Base-by-base conservation (phyloP, 306 rosid genomes). In the Glycyrrhiza uralensis region DNA sequence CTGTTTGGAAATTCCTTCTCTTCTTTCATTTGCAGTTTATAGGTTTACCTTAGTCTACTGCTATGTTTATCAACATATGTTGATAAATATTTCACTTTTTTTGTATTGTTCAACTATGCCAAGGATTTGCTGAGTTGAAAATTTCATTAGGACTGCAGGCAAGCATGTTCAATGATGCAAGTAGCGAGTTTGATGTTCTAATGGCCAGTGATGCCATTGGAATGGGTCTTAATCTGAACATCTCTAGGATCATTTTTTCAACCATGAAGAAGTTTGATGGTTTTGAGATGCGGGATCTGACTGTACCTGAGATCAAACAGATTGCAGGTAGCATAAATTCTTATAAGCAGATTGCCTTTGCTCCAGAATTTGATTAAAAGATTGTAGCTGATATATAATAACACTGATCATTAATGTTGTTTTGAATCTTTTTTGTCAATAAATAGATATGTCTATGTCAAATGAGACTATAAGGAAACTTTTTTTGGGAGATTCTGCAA, bases 211-310 rank as follows among this genome's bases (percentile, higher is more conserved):
- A 94, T 86, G 97, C 97, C 66, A 88, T 94, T 51, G 97, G 96
- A 79, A 94, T 94, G 98, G 98, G 98, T 68, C 96, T 94, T 72
- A 94, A 94, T 89, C 82, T 94, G 74, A 94, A 94, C 81, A 94
- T 94, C 79, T 94, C 98, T 55, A 82, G 98, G 83, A 89, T 94
- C 71, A 86, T 94, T 82, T 94, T 91, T 83, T 94, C 98, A 76
- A 79, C 92, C 10, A 77, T 84, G 92, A 77, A 49, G 82, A 91
- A 94, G 81, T 94, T 91, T 84, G 95, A 94, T 55, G 97, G 98
- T 78, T 42, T 74, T 44, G 88, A 87, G 85, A 73, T 57, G 74
- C 90, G 96, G 68, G 87, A 91, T 4, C 91, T 91, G 47, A 85
- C 90, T 52, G 82, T 94, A 82, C 66, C 96, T 15, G 96, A 94